Evolutionary conservation across 768 basidiomycete species (phyloP).

Genomic region (Clavaria fumosa): DNA sequence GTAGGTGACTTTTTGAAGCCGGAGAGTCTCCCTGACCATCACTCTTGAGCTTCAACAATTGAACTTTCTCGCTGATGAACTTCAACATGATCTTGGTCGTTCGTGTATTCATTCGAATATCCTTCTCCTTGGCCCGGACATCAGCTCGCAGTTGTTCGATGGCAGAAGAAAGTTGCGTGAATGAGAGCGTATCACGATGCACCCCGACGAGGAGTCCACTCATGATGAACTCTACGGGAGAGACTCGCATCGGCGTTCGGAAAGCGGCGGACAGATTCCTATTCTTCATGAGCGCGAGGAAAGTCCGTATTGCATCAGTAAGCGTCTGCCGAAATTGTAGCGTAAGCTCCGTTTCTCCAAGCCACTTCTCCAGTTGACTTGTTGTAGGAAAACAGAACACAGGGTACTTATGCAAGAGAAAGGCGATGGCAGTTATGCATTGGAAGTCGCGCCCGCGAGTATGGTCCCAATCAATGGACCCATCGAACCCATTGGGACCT

Average conservation of each 20-base stretch:
- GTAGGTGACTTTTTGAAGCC: conserved; percentile 1
- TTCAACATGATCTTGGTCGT: conserved; percentile 39
- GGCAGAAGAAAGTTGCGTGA: conserved; percentile 28
- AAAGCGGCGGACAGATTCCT: conserved; percentile 19
- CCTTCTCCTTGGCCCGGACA: conserved; percentile 31
- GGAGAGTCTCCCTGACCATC: conserved; percentile 4
- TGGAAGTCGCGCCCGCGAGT: conserved; percentile 40
- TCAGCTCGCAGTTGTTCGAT: conserved; percentile 20
- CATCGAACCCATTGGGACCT: conserved; percentile 21
- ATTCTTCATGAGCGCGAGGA: conserved; percentile 20
- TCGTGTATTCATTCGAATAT: conserved; percentile 49
- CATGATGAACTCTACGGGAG: conserved; percentile 34
- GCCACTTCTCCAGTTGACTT: conserved; percentile 37
- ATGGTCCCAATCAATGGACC: conserved; percentile 37
- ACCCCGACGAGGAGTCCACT: conserved; percentile 21
- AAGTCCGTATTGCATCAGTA: conserved; percentile 17
- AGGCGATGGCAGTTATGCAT: conserved; percentile 38
- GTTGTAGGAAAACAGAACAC: conserved; percentile 15
- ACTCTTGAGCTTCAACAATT: conserved; percentile 3
- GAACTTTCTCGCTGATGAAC: conserved; percentile 27
- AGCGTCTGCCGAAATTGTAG: conserved; percentile 15
- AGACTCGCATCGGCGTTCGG: conserved; percentile 26
- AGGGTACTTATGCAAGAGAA: conserved; percentile 30
- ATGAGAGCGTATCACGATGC: conserved; percentile 18
- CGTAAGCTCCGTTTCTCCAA: conserved; percentile 25